These are phyloP conservation scores for Proliferodiscus dingleyae DNA, from an alignment of 2,329 filamentous ascomycete species.

Conservation along the genomic window DNA sequence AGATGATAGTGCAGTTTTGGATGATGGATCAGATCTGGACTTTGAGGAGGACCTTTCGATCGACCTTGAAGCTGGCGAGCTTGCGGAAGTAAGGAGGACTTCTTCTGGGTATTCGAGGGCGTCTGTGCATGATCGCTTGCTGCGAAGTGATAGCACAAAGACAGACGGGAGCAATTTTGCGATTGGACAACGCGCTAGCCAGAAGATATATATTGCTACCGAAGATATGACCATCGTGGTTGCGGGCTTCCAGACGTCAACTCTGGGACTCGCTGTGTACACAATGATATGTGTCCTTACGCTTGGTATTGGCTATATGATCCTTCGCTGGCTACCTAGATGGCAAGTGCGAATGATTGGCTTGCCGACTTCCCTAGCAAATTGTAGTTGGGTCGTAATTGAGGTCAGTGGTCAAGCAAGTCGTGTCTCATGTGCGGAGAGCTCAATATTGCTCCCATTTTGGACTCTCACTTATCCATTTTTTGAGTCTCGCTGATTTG, in stretches of 20 bases:
- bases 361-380: conserved; percentile 58
- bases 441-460: not conserved
- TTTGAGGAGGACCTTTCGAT: conserved; percentile 27
- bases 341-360: conserved; percentile 80
- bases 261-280: conserved; percentile 65
- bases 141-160: conserved; percentile 64
- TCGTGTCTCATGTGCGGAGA: not conserved
- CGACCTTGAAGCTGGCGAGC: conserved; percentile 32
- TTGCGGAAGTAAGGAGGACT: conserved; percentile 50
- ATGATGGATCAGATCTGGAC: conserved; percentile 35
- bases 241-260: conserved; percentile 81
- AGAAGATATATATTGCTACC: conserved; percentile 89
- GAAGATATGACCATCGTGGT: conserved; percentile 94
- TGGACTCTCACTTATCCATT: not conserved
- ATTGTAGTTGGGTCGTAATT: conserved; percentile 87
- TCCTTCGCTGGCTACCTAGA: conserved; percentile 84
- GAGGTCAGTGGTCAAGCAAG: conserved; percentile 50
- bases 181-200: conserved; percentile 62
- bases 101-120: conserved; percentile 56
- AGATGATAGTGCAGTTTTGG: conserved; percentile 35
- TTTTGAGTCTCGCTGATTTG: conserved; percentile 26
- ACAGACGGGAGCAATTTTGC: conserved; percentile 62
- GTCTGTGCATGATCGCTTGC: conserved; percentile 59
- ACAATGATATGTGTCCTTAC: conserved; percentile 65
- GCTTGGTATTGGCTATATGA: conserved; percentile 72